Conservation (phyloP, 2,329 filamentous ascomycete genomes). For the Fusarium subglutinans region DNA sequence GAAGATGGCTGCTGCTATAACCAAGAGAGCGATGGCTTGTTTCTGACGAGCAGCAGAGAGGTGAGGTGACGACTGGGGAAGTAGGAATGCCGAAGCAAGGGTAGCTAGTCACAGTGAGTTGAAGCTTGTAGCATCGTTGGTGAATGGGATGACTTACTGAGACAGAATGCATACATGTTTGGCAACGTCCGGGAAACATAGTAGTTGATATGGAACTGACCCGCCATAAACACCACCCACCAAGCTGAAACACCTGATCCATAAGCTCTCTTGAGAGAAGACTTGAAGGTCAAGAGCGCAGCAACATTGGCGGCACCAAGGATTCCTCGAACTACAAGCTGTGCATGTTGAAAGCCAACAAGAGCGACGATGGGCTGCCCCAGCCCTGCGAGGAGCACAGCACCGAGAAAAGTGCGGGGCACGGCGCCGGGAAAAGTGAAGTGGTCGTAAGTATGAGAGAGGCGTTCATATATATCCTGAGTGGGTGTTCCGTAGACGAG, state of each 20-base stretch:
- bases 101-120: conserved; percentile 62
- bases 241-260: conserved; percentile 76
- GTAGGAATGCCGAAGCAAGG: conserved; percentile 64
- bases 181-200: conserved; percentile 92
- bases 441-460: conserved; percentile 82
- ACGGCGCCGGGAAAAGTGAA: conserved; percentile 90
- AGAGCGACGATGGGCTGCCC: conserved; percentile 72
- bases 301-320: conserved; percentile 80
- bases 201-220: conserved; percentile 92
- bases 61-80: conserved; percentile 47
- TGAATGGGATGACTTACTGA: conserved; percentile 68
- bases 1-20: conserved; percentile 84
- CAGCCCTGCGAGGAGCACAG: conserved; percentile 78
- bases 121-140: neutral
- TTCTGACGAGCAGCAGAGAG: conserved; percentile 59
- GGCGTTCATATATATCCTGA: conserved; percentile 59
- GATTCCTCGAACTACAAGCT: conserved; percentile 75
- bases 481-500: conserved; percentile 80
- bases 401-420: conserved; percentile 88
- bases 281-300: conserved; percentile 72
- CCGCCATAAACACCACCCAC: conserved; percentile 80
- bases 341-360: conserved; percentile 64
- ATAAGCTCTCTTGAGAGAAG: conserved; percentile 71
- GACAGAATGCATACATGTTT: conserved; percentile 94
- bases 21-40: conserved; percentile 77